Base-by-base conservation (phyloP, 2,329 filamentous ascomycete genomes). In the Botrytis medusae region DNA sequence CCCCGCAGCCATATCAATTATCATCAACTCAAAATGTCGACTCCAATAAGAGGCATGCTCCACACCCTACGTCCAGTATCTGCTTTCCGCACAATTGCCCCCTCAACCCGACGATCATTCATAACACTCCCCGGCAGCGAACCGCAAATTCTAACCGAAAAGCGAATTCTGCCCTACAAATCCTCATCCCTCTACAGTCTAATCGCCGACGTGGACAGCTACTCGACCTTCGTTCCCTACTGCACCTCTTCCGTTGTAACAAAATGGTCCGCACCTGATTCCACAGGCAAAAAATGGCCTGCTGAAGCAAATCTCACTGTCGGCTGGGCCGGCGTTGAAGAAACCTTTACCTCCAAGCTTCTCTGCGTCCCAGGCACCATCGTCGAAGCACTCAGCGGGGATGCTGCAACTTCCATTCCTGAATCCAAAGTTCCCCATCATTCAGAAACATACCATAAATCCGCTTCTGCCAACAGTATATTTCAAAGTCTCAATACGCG, bases 181-280 rank as follows among this genome's bases (percentile, higher is more conserved):
- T 85, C 90, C 46, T 79, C 83, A 7, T 85, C 89, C 1, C 90
- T 99, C 78, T 99, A 96, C 88, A 86, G 87, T 77, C 88, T 98
- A 72, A 95, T 99, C 82, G 90, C 94, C 83, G 94, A 98, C 83
- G 90, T 99, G 76, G 89, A 93, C 82, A 90, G 89, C 76, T 99
- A 99, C 88, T 85, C 87, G 54, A 82, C 86, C 77, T 99, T 98
- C 86, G 89, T 99, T n/a, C 96, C 96, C 18, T 98, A 97, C 87
- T 97, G 95, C 84, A 88, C 89, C 61, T 86, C 86, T 63, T 95
- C 93, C 54, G 87, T 86, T 74, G 94, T 98, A 59, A 97, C 94
- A 1, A 86, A 87, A 74, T 94, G 92, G 88, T 91, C 93, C 10
- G 71, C 81, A 20, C 85, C 88, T 14, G 85, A 88, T 79, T 74